A percentile compares a stretch with the other conserved stretches of the same genome.
These are phyloP conservation scores for Pythium phragmitis DNA, from an alignment of 352 stramenopile species.

Conservation along the genomic window DNA sequence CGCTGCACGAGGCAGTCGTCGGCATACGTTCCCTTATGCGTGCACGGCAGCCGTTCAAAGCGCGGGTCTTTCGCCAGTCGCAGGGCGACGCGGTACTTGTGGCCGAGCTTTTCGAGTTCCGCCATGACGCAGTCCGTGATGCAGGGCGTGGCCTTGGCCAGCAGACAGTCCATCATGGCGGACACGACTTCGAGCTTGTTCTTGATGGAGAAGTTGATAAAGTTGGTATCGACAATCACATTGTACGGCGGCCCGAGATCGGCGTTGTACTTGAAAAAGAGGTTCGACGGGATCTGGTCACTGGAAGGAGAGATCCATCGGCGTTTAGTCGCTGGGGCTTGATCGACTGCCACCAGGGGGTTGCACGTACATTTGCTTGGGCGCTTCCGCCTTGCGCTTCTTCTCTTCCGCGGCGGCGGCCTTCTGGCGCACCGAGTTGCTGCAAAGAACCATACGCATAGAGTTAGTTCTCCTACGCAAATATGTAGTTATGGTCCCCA, in stretches of 20 bases:
- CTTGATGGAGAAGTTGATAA: constrained; percentile 99
- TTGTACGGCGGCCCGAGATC: constrained; percentile 98
- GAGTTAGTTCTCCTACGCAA: background rate
- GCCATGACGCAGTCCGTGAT: constrained; percentile 99
- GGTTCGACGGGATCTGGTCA: constrained; percentile 95
- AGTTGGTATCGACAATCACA: constrained; percentile 99
- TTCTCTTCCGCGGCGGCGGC: constrained; percentile 81
- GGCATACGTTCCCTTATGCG: constrained; percentile 99
- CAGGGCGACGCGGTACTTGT: constrained; percentile 95
- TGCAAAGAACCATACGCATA: constrained; percentile 22
- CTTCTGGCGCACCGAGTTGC: constrained; percentile 78
- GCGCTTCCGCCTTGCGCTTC: constrained; percentile 88
- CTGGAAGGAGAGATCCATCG: constrained; percentile 24
- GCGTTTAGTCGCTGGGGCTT: background rate
- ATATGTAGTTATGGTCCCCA: background rate
- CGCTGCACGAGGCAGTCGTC: constrained; percentile 97
- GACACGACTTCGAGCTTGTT: constrained; percentile 99
- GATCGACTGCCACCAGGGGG: background rate
- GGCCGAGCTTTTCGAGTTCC: constrained; percentile 98
- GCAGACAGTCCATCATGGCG: constrained; percentile 99
- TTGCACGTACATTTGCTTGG: constrained; percentile 89
- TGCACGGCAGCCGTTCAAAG: constrained; percentile 98
- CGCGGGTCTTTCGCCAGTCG: constrained; percentile 97
- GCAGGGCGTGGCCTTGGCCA: constrained; percentile 97
- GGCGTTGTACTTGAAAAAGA: constrained; percentile 99